Percentiles rank a stretch among this genome's conserved stretches.
phyloP scores from a whole-genome alignment of 208 protist species.

The Entamoeba moshkovskii region DNA sequence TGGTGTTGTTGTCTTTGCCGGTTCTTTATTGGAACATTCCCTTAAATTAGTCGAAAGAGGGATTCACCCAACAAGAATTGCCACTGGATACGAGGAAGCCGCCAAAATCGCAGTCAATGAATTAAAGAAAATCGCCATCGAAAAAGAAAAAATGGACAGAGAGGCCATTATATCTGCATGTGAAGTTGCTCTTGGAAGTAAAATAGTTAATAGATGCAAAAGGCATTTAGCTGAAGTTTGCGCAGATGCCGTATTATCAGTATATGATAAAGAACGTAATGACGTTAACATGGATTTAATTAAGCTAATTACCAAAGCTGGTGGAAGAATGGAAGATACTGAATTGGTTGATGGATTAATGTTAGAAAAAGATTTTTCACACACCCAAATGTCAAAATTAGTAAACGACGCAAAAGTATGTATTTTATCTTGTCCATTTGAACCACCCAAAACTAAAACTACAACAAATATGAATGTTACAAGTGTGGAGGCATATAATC shows the following conservation, averaged over 20 bases:
- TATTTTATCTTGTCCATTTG: slow-evolving; percentile 98
- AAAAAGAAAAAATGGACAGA: slow-evolving; percentile 47
- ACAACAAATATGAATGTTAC: slow-evolving; percentile 92
- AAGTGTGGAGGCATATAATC: slow-evolving; percentile 70
- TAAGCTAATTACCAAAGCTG: slow-evolving; percentile 80
- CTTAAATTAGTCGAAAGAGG: slow-evolving; percentile 79
- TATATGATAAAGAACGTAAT: slow-evolving; percentile 88
- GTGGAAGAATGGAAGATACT: slow-evolving; percentile 36
- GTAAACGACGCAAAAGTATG: slow-evolving; percentile 91
- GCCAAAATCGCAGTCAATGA: slow-evolving; percentile 73
- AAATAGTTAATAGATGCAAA: slow-evolving; percentile 86
- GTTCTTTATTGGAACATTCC: slow-evolving; percentile 89
- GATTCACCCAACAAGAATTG: slow-evolving; percentile 92
- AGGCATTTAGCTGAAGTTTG: slow-evolving; percentile 88
- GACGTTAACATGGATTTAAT: slow-evolving; percentile 99
- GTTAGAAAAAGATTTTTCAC: slow-evolving; percentile 21
- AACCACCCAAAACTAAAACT: slow-evolving; percentile 99
- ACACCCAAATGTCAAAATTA: slow-evolving; percentile 64
- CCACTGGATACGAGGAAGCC: slow-evolving; percentile 89
- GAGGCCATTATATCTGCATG: slow-evolving; percentile 79
- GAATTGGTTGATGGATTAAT: slow-evolving; percentile 27
- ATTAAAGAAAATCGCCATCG: slow-evolving; percentile 66
- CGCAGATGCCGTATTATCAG: slow-evolving; percentile 89
- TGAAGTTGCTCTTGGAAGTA: slow-evolving; percentile 90
- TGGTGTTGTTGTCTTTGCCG: slow-evolving; percentile 90